Conservation (phyloP, 1,284 basidiomycete genomes). For the Athelia sp. region DNA sequence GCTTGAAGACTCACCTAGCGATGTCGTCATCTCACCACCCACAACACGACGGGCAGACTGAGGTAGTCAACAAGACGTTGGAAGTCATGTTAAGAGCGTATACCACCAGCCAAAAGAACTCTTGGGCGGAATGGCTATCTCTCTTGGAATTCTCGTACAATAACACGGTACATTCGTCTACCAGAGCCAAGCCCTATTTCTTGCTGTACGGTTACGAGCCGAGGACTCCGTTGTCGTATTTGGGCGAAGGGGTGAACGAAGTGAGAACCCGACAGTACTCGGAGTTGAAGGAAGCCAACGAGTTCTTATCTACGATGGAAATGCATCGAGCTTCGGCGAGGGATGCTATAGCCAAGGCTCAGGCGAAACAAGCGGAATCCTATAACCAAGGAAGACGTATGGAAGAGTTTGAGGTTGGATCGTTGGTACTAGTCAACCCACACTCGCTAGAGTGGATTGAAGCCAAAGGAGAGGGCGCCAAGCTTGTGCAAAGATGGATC, state of each 20-base stretch:
- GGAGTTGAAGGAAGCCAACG: background rate
- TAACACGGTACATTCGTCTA: background rate
- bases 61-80: constrained; percentile 12
- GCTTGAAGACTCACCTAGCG: constrained; percentile 6
- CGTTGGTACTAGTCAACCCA: constrained; percentile 17
- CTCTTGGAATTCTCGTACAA: constrained; percentile 1
- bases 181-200: background rate
- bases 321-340: constrained; percentile 10
- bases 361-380: constrained; percentile 5
- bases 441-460: constrained; percentile 16
- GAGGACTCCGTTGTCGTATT: constrained; percentile 1
- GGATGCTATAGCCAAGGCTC: constrained; percentile 11
- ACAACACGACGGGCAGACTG: constrained; percentile 16
- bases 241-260: background rate
- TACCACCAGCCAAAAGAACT: background rate
- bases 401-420: constrained; percentile 12
- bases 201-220: constrained; percentile 16
- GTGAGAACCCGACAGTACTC: background rate
- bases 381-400: constrained; percentile 8
- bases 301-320: constrained; percentile 2
- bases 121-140: background rate
- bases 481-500: constrained; percentile 17
- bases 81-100: constrained; percentile 5
- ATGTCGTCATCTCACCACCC: constrained; percentile 15
- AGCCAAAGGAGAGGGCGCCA: constrained; percentile 15